phyloP scores from a whole-genome alignment of 495 filamentous ascomycete species.

The Neurospora sp. region DNA sequence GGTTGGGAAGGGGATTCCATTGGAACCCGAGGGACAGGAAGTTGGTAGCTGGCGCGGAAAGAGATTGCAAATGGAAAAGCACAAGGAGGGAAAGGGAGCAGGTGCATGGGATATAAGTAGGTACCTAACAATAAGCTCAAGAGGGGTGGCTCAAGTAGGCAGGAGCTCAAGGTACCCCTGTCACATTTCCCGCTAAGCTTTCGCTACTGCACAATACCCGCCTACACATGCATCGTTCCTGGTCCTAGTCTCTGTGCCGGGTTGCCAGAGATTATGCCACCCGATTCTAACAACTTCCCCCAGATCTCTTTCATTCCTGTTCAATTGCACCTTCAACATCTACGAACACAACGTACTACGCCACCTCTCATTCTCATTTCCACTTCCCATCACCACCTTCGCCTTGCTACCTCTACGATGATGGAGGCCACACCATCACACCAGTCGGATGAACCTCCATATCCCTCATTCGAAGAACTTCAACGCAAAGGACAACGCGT shows the following conservation, averaged over 20 bases:
- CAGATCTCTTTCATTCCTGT: neutral
- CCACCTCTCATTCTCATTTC: neutral
- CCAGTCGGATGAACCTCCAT: conserved; percentile 6
- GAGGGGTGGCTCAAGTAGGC: neutral
- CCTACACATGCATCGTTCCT: neutral
- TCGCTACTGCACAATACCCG: neutral
- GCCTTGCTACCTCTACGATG: neutral
- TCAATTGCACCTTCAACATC: neutral
- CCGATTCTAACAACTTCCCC: neutral
- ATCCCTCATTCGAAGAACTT: conserved; percentile 4
- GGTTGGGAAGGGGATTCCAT: neutral
- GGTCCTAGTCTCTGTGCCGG: neutral
- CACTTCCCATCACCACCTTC: neutral
- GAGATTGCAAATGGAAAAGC: neutral
- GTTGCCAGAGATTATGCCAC: neutral
- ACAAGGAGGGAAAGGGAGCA: neutral
- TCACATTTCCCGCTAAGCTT: neutral
- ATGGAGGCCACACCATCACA: conserved; percentile 6
- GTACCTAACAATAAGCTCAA: neutral
- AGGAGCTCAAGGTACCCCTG: neutral
- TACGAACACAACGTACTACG: neutral
- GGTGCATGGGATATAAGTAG: neutral
- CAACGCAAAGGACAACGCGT: neutral
- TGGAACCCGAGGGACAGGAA: neutral
- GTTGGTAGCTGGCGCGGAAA: neutral